Conservation (phyloP, 2,329 filamentous ascomycete species). For the Polytolypa hystricis region DNA sequence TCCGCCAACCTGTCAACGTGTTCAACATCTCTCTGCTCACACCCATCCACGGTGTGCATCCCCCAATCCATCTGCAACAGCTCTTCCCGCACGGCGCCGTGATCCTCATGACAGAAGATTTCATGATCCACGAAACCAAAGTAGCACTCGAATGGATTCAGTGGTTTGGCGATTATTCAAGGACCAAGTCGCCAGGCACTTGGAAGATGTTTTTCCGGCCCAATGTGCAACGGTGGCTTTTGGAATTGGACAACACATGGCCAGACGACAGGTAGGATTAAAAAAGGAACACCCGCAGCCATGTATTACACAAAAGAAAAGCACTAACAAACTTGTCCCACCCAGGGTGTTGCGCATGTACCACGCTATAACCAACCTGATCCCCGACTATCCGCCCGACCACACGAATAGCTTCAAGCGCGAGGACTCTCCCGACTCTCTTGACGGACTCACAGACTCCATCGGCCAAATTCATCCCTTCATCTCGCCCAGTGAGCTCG, state of each 20-base stretch:
- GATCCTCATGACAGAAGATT: slow-evolving; percentile 32
- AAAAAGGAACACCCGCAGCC: no score
- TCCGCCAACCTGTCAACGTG: slow-evolving; percentile 19
- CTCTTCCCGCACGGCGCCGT: slow-evolving; percentile 29
- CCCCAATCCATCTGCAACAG: slow-evolving; percentile 20
- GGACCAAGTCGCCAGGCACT: slow-evolving; percentile 17
- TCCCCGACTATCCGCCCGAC: slow-evolving; percentile 10
- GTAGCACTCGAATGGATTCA: slow-evolving; percentile 22
- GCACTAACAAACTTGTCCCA: slow-evolving; percentile 7
- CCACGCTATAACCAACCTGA: slow-evolving; percentile 18
- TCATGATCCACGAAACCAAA: slow-evolving; percentile 22
- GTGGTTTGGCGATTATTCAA: slow-evolving; percentile 23
- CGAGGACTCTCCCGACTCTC: slow-evolving; percentile 9
- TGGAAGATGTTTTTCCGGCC: slow-evolving; percentile 32
- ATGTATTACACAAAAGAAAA: no score
- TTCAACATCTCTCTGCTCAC: slow-evolving; percentile 24
- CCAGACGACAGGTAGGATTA: slow-evolving; percentile 16
- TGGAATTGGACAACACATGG: slow-evolving; percentile 14
- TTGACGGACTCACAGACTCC: slow-evolving; percentile 16
- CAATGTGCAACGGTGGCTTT: slow-evolving; percentile 24
- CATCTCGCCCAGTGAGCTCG: slow-evolving; percentile 19
- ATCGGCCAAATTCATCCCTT: slow-evolving; percentile 18
- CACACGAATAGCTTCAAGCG: slow-evolving; percentile 8
- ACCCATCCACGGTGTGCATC: slow-evolving; percentile 17
- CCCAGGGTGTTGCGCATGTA: slow-evolving; percentile 18